Conservation (phyloP, 331 rosid species). For the Acacia pycnantha region DNA sequence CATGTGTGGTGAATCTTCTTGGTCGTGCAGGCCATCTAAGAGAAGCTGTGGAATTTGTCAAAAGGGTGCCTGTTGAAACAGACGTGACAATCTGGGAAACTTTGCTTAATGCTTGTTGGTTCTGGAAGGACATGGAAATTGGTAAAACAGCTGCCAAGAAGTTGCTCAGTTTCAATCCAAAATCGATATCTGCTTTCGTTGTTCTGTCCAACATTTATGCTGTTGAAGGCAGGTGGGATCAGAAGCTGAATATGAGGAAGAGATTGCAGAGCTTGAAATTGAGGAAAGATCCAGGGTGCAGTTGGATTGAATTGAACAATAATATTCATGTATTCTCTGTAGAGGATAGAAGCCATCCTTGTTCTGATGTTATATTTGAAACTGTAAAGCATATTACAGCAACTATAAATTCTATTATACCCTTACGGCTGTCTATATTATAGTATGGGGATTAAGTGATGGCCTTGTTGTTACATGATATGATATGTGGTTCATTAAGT, state of each 20-base stretch:
- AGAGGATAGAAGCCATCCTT: conserved; percentile 45
- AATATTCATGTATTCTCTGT: conserved; percentile 42
- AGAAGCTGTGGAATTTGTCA: conserved; percentile 49
- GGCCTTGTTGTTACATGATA: background rate
- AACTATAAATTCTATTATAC: conserved; percentile 12
- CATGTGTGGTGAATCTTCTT: conserved; percentile 54
- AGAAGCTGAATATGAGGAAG: conserved; percentile 39
- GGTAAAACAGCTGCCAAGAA: conserved; percentile 44
- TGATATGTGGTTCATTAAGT: background rate
- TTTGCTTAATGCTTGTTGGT: conserved; percentile 49
- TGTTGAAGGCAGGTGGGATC: conserved; percentile 41
- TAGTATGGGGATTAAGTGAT: background rate
- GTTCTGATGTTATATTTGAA: conserved; percentile 39
- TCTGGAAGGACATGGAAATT: conserved; percentile 45
- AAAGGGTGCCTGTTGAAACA: conserved; percentile 42
- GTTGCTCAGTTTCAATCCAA: conserved; percentile 39
- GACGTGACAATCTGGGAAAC: conserved; percentile 48
- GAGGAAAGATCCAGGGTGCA: conserved; percentile 55
- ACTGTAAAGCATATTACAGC: conserved; percentile 41
- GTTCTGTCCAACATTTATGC: conserved; percentile 52
- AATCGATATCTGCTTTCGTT: conserved; percentile 34
- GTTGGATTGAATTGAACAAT: conserved; percentile 51
- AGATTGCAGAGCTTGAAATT: conserved; percentile 42
- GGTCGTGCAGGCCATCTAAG: conserved; percentile 49
- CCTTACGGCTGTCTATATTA: background rate